Percentiles rank a stretch among this genome's conserved stretches.
These are phyloP conservation scores for Murraya koenigii DNA, from an alignment of 345 rosid genomes.

Conservation along the genomic window DNA sequence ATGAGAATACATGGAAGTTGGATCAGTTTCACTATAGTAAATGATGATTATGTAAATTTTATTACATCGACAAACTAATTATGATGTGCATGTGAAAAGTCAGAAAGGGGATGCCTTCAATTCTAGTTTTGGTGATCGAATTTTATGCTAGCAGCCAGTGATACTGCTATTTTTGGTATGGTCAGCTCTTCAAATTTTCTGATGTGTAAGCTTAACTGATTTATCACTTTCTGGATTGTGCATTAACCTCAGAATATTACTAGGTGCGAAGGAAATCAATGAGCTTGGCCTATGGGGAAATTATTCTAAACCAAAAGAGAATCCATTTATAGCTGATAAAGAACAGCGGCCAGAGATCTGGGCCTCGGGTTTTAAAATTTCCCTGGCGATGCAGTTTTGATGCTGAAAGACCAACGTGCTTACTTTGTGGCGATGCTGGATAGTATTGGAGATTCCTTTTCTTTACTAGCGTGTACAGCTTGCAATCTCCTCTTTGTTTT, in stretches of 20 bases:
- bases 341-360: conserved; percentile 50
- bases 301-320: conserved; percentile 49
- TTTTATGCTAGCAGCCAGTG: background rate
- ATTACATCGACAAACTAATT: background rate
- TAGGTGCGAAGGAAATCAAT: conserved; percentile 28
- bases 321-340: conserved; percentile 41
- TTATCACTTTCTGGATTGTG: background rate
- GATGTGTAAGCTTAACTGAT: background rate
- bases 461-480: background rate
- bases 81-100: background rate
- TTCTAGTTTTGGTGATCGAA: background rate
- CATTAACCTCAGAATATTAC: background rate
- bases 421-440: conserved; percentile 55
- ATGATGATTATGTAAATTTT: background rate
- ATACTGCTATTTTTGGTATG: background rate
- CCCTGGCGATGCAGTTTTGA: conserved; percentile 68
- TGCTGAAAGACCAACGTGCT: conserved; percentile 47
- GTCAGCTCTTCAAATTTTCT: background rate
- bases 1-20: background rate
- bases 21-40: background rate
- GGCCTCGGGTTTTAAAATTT: conserved; percentile 54
- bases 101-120: background rate
- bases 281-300: conserved; percentile 50
- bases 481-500: background rate
- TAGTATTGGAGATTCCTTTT: conserved; percentile 28